Percentiles rank a stretch among this genome's conserved stretches.
Evolutionary conservation across 805 yeast species (phyloP).

Genomic region (Metschnikowia vanudenii): DNA sequence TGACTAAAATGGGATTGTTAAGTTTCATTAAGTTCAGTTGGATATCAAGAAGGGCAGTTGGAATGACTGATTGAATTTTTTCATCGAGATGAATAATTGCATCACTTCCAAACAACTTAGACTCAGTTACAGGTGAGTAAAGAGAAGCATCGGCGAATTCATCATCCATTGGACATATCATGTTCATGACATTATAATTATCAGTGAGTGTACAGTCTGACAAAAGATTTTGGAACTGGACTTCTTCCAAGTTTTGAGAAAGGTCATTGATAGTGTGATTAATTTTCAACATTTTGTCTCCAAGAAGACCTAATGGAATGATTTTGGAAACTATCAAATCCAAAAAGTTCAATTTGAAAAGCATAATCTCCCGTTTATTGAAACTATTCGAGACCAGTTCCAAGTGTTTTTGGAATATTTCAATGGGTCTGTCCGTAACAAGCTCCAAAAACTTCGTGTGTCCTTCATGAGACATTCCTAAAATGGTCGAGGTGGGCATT

Average conservation of each 20-base stretch:
- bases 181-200: conserved; percentile 60
- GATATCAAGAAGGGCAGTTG: conserved; percentile 58
- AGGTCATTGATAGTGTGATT: conserved; percentile 33
- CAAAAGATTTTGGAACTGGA: conserved; percentile 50
- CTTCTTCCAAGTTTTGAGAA: conserved; percentile 39
- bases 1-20: conserved; percentile 62
- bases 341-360: conserved; percentile 56
- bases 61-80: conserved; percentile 51
- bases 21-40: conserved; percentile 58
- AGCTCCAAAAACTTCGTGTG: conserved; percentile 38
- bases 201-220: conserved; percentile 55
- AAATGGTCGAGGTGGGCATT: conserved; percentile 33
- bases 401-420: conserved; percentile 36
- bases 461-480: conserved; percentile 39
- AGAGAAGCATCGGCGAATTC: conserved; percentile 58
- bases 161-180: conserved; percentile 67
- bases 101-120: conserved; percentile 50
- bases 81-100: conserved; percentile 43
- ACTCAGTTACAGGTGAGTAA: conserved; percentile 64
- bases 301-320: conserved; percentile 43
- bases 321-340: conserved; percentile 59
- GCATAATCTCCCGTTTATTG: conserved; percentile 33
- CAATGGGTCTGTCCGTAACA: conserved; percentile 48
- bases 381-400: conserved; percentile 26
- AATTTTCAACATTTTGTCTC: conserved; percentile 34